Base-by-base conservation (phyloP, 768 basidiomycete species). In the Kwoniella botswanensis region DNA sequence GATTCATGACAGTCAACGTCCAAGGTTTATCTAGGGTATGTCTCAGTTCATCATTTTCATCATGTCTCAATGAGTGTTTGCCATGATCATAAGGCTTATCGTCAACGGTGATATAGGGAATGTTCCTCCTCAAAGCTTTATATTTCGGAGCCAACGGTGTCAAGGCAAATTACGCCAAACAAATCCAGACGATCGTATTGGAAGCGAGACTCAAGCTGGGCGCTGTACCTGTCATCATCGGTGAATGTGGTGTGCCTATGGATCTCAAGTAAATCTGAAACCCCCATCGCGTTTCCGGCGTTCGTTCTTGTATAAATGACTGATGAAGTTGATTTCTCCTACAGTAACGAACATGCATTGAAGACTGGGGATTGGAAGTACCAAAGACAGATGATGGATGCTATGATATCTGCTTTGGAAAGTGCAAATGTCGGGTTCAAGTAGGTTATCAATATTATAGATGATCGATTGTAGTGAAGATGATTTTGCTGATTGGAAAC, bases 241-340 rank as follows among this genome's bases (percentile, higher is more conserved):
- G 95, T 21, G 96, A 99, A 83, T 93, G 91, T 72, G 96, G 96
- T 41, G 87, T 98, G 22, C 96, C 96, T 0, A 96, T 98, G 91
- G 97, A 99, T 76, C 89, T 97, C 87, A 98, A 99, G 94, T 94
- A 76, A 54, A 91, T 85, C 2, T 18, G 13, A 35, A 61, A 17
- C 59, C n/a, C 35, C n/a, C 9, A 29, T 24, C 58, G 15, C 54
- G 10, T 55, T 21, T 55, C 54, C n/a, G 21, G 15, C 5, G 50
- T 52, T 52, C 17, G 11, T 52, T 5, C 9, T 56, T 26, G 15
- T 42, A 13, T n/a, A 61, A 13, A 1, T 17, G 35, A 35, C 35
- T 35, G 35, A 35, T 9, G 7, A 35, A 35, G 4, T 7, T 15
- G 26, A 61, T 46, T 15, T 18, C 7, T 21, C 26, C 21, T 29